Evolutionary conservation across 1,284 basidiomycete species (phyloP).

Genomic region (Microstroma glucosiphilum): DNA sequence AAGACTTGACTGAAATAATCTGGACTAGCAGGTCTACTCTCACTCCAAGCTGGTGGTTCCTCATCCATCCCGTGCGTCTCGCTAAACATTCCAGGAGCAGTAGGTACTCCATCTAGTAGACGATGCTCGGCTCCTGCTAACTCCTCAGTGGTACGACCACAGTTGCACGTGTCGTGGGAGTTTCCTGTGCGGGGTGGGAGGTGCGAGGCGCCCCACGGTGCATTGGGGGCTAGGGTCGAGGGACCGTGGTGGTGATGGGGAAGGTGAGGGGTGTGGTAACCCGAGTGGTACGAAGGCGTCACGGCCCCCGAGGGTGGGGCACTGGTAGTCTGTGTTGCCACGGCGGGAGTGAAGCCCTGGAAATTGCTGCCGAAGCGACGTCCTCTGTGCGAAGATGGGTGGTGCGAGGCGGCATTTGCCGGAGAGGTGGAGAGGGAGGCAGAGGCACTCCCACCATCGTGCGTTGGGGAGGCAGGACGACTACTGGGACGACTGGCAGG

Average conservation of each 20-base stretch:
- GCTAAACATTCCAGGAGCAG: constrained; percentile 42
- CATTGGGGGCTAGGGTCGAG: constrained; percentile 33
- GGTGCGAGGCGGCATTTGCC: not conserved
- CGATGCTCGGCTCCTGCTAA: constrained; percentile 42
- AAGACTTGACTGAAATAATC: constrained; percentile 5
- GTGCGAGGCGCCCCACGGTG: constrained; percentile 42
- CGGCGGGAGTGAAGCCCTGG: constrained; percentile 5
- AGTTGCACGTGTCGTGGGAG: constrained; percentile 43
- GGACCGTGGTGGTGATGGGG: constrained; percentile 24
- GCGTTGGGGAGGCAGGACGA: constrained; percentile 3
- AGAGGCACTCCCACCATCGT: not conserved
- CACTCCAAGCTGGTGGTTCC: constrained; percentile 42
- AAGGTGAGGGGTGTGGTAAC: constrained; percentile 5
- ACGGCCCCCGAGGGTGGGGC: not conserved
- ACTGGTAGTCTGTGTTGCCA: not conserved
- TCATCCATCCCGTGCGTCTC: constrained; percentile 25
- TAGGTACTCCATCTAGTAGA: constrained; percentile 42
- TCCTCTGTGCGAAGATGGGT: not conserved
- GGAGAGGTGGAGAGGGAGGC: not conserved
- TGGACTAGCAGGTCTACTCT: constrained; percentile 35
- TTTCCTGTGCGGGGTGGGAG: constrained; percentile 40
- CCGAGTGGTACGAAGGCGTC: not conserved
- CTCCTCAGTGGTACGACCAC: constrained; percentile 39
- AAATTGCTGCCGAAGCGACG: constrained; percentile 3
- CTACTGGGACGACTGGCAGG: constrained; percentile 4